These are phyloP conservation scores for Neonectria coccinea DNA, from an alignment of 2,329 filamentous ascomycete species.

Conservation along the genomic window DNA sequence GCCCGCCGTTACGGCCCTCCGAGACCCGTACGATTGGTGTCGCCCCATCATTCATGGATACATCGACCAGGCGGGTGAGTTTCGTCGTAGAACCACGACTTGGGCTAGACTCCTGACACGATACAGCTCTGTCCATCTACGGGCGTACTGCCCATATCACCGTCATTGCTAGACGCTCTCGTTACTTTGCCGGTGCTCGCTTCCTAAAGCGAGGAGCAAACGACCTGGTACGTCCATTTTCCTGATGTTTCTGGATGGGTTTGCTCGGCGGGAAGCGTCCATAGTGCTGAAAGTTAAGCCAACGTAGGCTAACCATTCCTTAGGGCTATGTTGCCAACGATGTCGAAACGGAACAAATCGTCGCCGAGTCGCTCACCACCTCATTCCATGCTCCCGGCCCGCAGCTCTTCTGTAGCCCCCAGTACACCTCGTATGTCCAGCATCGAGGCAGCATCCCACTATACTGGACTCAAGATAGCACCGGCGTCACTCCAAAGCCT, in stretches of 20 bases:
- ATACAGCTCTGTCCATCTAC: constrained; percentile 78
- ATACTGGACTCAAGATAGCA: constrained; percentile 97
- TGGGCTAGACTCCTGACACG: not conserved
- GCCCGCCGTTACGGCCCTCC: constrained; percentile 76
- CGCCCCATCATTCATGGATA: constrained; percentile 96
- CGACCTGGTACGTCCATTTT: constrained; percentile 67
- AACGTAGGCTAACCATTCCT: constrained; percentile 18
- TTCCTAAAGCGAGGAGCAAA: constrained; percentile 96
- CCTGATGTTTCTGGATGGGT: not conserved
- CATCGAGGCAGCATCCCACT: constrained; percentile 96
- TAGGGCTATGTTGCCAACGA: constrained; percentile 95
- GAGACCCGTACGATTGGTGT: constrained; percentile 94
- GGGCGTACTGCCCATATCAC: constrained; percentile 91
- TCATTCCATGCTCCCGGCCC: constrained; percentile 95
- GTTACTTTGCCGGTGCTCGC: constrained; percentile 92
- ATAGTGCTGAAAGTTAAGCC: no score
- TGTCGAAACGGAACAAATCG: constrained; percentile 98
- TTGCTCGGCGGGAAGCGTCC: not conserved
- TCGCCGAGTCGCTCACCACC: constrained; percentile 92
- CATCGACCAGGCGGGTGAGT: constrained; percentile 82
- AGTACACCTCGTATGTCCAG: constrained; percentile 96
- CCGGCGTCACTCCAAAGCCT: constrained; percentile 94
- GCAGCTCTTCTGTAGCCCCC: constrained; percentile 85
- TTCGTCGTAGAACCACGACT: not conserved
- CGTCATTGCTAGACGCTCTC: constrained; percentile 90